These are phyloP conservation scores for Isatis lusitanica DNA, from an alignment of 441 rosid genomes.

Conservation along the genomic window DNA sequence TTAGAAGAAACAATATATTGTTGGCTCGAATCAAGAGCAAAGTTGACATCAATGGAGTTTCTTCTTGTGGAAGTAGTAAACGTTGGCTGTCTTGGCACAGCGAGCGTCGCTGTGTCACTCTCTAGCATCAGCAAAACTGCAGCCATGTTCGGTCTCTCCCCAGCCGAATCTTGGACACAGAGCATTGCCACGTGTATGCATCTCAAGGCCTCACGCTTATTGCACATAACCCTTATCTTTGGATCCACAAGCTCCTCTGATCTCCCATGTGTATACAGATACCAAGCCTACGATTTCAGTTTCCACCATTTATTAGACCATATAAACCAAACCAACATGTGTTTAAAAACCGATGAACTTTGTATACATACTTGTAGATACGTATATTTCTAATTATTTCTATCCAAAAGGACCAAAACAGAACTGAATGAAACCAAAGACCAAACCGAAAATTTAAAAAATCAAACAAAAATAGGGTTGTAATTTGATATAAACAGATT, in stretches of 20 bases:
- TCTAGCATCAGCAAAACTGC: slow-evolving; percentile 45
- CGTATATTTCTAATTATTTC: too few relatives aligned
- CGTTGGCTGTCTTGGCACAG: slow-evolving; percentile 39
- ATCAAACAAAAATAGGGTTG: not conserved
- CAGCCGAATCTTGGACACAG: slow-evolving; percentile 53
- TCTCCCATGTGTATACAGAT: slow-evolving; percentile 45
- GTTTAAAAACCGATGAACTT: not conserved
- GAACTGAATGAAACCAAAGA: too few relatives aligned
- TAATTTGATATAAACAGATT: not conserved
- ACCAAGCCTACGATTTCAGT: slow-evolving; percentile 46
- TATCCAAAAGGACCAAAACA: too few relatives aligned
- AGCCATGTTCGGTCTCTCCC: slow-evolving; percentile 49
- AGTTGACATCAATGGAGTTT: slow-evolving; percentile 43
- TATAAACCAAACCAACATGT: not conserved
- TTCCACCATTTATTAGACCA: not conserved
- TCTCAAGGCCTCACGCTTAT: slow-evolving; percentile 32
- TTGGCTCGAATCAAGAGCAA: slow-evolving; percentile 40
- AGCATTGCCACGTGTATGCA: slow-evolving; percentile 54
- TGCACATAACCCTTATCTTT: slow-evolving; percentile 22
- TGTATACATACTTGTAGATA: not conserved
- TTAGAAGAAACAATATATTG: slow-evolving; percentile 37
- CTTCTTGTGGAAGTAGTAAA: slow-evolving; percentile 46
- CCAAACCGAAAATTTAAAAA: not conserved
- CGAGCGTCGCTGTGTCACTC: slow-evolving; percentile 37
- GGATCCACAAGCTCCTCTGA: slow-evolving; percentile 49